These are phyloP conservation scores for Ceratocystis lukuohia DNA, from an alignment of 2,329 filamentous ascomycete species.

Conservation along the genomic window DNA sequence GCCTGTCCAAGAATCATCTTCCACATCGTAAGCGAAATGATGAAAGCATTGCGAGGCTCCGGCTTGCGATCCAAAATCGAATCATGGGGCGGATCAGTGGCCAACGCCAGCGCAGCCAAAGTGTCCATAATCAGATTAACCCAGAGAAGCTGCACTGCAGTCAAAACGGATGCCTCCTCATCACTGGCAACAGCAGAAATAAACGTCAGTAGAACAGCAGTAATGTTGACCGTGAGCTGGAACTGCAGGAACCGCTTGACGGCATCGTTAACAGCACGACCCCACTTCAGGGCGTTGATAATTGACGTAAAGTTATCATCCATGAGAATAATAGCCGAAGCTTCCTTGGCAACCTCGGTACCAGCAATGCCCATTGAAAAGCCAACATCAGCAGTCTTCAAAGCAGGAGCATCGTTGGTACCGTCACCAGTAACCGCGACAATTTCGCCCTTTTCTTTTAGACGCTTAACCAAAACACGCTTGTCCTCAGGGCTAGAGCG, in stretches of 20 bases:
- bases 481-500: constrained; percentile 67
- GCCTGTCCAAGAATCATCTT: constrained; percentile 97
- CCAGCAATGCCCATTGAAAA: constrained; percentile 79
- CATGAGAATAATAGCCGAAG: constrained; percentile 75
- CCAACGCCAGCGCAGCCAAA: constrained; percentile 75
- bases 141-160: constrained; percentile 85
- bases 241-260: constrained; percentile 67
- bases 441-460: constrained; percentile 61
- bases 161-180: constrained; percentile 62
- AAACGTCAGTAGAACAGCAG: constrained; percentile 76
- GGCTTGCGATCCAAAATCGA: constrained; percentile 67
- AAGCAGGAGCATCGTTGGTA: constrained; percentile 69
- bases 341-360: constrained; percentile 74
- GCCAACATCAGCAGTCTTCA: constrained; percentile 69
- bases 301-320: constrained; percentile 83
- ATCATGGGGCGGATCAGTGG: constrained; percentile 77
- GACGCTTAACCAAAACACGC: constrained; percentile 54
- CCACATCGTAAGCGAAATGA: constrained; percentile 89
- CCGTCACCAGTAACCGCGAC: constrained; percentile 75
- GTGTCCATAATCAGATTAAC: constrained; percentile 98
- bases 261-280: constrained; percentile 61
- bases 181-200: constrained; percentile 65
- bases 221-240: constrained; percentile 81
- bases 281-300: constrained; percentile 71
- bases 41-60: constrained; percentile 42